Evolutionary conservation across 2,329 filamentous ascomycete species (phyloP), one percentile per base, ranked within the genome.

Genomic region (Pyrenochaeta sp.): DNA sequence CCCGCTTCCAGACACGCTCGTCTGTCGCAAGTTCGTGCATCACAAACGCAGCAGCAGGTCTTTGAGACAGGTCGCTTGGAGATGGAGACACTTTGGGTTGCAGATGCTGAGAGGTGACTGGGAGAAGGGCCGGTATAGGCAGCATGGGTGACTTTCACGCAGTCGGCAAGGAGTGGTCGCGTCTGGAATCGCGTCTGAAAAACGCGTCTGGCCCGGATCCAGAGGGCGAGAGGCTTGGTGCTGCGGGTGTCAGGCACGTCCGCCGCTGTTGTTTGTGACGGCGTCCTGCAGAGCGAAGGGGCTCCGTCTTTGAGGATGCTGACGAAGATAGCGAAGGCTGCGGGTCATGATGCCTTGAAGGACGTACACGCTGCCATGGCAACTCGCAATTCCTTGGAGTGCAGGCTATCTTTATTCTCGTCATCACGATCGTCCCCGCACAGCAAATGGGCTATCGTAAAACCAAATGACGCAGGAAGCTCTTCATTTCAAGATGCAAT

Each of bases 11-110:
- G 60, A 50, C 43, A 53, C 48, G 42, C 52, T 54, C 49, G 56
- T 54, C 40, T 59, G 62, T 65, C 56, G 53, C 60, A 64, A 54
- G 50, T 52, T 52, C n/a, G 52, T 43, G 50, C 56, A 49, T 61
- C 54, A 54, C 58, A 58, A 39, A 47, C 44, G 56, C 53, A 52
- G 49, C 46, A 46, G 27, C 51, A 34, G 45, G 30, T 55, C 56
- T 55, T 61, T 60, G 61, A 64, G 61, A 65, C 59, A 59, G 54
- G 50, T 56, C 52, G 55, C 49, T 61, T 61, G 49, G 36, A 28
- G 19, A 28, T 27, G 52, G 62, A 65, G 64, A 68, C 67, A 56
- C 52, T 56, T 53, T 37, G 57, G 49, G 45, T 47, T 28, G 45
- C 45, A 47, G 45, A 34, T 47, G 45, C 45, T 34, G 27, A 15